Evolutionary conservation across 1,139 yeast genomes (phyloP).

Genomic region (Scheffersomyces lignicola): DNA sequence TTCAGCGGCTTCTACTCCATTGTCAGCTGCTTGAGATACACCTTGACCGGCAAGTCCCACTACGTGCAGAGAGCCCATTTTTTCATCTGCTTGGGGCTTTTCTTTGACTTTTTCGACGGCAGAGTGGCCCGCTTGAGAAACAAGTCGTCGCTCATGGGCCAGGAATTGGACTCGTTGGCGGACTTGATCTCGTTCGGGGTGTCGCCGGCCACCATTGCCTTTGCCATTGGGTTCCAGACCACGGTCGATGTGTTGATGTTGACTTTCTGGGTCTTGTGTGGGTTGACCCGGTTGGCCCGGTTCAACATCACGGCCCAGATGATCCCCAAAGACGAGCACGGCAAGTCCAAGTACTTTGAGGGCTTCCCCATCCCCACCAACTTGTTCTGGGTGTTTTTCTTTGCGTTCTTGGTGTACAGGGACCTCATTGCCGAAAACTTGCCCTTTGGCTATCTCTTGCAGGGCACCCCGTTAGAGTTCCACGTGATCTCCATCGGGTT

Average conservation of each 20-base stretch:
- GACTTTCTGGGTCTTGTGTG: slow-evolving; percentile 88
- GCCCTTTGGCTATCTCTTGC: slow-evolving; percentile 64
- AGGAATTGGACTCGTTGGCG: slow-evolving; percentile 93
- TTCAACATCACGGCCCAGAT: slow-evolving; percentile 92
- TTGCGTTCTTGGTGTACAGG: slow-evolving; percentile 65
- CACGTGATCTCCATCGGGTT: slow-evolving; percentile 71
- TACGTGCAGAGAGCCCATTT: slow-evolving; percentile 89
- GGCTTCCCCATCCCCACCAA: slow-evolving; percentile 96
- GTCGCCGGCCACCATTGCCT: slow-evolving; percentile 91
- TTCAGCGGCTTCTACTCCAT: slow-evolving; percentile 89
- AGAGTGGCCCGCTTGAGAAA: slow-evolving; percentile 93
- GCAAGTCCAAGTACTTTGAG: slow-evolving; percentile 83
- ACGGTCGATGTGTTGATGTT: slow-evolving; percentile 76
- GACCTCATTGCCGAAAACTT: slow-evolving; percentile 48
- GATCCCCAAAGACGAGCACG: slow-evolving; percentile 82
- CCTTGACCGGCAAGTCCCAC: slow-evolving; percentile 62
- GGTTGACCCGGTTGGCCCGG: slow-evolving; percentile 89
- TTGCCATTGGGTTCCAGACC: slow-evolving; percentile 84
- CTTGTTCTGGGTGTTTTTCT: slow-evolving; percentile 65
- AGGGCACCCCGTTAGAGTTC: slow-evolving; percentile 62
- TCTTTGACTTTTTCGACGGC: slow-evolving; percentile 95
- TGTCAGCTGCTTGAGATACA: slow-evolving; percentile 78
- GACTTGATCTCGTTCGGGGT: slow-evolving; percentile 92
- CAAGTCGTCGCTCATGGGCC: slow-evolving; percentile 93
- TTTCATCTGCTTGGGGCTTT: slow-evolving; percentile 83